Conservation (phyloP, 257 asterid species). For the Schizonepeta tenuifolia region DNA sequence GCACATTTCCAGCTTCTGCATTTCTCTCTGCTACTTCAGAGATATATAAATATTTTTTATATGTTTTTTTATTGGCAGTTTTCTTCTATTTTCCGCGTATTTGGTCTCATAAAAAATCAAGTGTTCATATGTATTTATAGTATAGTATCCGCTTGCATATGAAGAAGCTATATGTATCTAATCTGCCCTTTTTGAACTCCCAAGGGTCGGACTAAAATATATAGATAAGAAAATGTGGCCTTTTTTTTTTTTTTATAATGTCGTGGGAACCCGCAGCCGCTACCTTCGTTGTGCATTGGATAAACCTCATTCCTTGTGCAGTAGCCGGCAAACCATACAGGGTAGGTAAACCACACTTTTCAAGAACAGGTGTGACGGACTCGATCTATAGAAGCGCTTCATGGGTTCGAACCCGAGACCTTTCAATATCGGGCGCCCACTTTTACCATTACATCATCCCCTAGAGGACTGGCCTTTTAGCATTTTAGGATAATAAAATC, state of each 20-base stretch:
- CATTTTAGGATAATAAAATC: neutral
- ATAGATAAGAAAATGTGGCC: neutral
- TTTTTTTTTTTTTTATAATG: too few species aligned
- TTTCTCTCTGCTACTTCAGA: neutral
- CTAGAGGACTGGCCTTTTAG: neutral
- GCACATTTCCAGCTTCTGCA: slow-evolving; percentile 45
- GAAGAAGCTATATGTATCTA: neutral
- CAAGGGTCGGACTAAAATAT: slow-evolving; percentile 18
- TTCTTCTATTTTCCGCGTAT: slow-evolving; percentile 36
- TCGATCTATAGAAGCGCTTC: too few species aligned
- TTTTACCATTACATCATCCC: too few species aligned
- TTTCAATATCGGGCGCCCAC: too few species aligned
- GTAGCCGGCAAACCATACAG: too few species aligned
- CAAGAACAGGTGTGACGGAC: too few species aligned
- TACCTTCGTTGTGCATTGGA: too few species aligned
- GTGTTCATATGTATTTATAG: slow-evolving; percentile 34
- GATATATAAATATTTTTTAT: neutral
- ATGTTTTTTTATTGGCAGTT: too few species aligned
- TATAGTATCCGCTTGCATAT: neutral
- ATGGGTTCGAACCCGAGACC: too few species aligned
- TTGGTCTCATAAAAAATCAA: neutral
- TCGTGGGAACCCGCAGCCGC: too few species aligned
- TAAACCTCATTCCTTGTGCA: too few species aligned
- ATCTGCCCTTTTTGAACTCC: slow-evolving; percentile 28
- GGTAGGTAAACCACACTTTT: too few species aligned